A percentile compares a stretch with the other conserved stretches of the same genome.
Conservation (phyloP, 352 stramenopile species). For the Blastocystis sp. region DNA sequence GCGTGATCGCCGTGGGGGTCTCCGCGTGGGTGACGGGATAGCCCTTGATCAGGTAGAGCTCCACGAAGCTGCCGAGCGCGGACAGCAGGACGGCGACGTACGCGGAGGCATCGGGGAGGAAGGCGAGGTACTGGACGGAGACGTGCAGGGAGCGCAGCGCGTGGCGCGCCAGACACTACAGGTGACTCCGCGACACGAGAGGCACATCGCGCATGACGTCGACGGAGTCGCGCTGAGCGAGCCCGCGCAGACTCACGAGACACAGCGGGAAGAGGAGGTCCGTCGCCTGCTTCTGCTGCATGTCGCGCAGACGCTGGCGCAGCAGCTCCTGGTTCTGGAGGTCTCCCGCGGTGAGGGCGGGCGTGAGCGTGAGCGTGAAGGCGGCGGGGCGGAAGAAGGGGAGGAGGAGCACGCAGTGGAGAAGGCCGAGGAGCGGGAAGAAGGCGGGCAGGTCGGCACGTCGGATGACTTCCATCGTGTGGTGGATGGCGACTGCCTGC, state of each 20-base stretch:
- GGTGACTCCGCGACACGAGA: neutral
- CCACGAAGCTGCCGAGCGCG: constrained; percentile 3
- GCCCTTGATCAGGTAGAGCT: neutral
- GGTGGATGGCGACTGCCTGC: neutral
- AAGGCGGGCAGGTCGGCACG: neutral
- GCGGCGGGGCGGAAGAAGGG: neutral
- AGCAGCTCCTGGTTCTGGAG: neutral
- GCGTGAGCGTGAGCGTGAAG: neutral
- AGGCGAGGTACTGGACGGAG: neutral
- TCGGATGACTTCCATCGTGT: neutral
- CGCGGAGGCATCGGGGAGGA: neutral
- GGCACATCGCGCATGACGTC: constrained; percentile 6
- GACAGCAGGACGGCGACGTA: neutral
- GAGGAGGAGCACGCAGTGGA: constrained; percentile 10
- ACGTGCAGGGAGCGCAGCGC: neutral
- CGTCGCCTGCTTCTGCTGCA: neutral
- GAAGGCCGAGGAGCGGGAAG: neutral
- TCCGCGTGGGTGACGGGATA: neutral
- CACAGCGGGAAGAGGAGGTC: neutral
- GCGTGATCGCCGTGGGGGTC: neutral
- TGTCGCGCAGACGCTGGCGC: neutral
- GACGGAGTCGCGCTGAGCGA: neutral
- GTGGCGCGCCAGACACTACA: constrained; percentile 9
- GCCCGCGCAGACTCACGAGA: neutral
- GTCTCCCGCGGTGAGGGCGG: neutral